phyloP scores from a whole-genome alignment of 192 early-diverging fungal genomes.

The Rhizoclosmatium sp. region DNA sequence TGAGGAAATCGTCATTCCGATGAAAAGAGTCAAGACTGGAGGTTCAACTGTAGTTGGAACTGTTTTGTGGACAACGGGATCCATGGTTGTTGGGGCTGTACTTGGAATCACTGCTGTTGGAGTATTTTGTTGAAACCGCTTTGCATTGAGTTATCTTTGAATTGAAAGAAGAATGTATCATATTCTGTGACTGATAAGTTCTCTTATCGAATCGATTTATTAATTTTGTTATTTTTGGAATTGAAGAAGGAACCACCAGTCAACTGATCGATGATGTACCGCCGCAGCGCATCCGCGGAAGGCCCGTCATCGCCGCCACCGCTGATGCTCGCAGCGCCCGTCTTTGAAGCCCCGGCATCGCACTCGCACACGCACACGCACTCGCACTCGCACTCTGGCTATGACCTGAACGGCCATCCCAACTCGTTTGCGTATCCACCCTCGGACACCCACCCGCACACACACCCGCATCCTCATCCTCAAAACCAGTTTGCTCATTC shows the following conservation, averaged over 20 bases:
- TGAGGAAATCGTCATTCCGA: neutral
- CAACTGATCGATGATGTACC: no score
- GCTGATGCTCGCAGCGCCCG: no score
- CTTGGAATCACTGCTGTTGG: neutral
- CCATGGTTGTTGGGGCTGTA: neutral
- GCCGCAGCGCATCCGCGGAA: no score
- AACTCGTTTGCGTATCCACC: neutral
- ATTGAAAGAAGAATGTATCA: neutral
- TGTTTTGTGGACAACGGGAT: neutral
- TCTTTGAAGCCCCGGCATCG: neutral
- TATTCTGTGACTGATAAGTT: no score
- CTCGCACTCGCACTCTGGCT: neutral
- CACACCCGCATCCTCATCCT: no score
- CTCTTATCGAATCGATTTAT: no score
- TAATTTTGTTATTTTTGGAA: no score
- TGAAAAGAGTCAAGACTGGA: neutral
- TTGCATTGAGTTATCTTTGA: neutral
- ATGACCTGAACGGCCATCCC: neutral
- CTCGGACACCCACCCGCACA: neutral
- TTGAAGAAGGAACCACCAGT: no score
- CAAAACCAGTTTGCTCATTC: no score
- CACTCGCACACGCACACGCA: conserved; percentile 4
- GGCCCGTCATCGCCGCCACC: no score
- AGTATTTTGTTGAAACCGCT: neutral
- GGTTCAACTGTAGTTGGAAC: neutral